Evolutionary conservation across 176 grass and related monocot genomes (phyloP), one percentile per base, ranked within the genome.

Genomic region (Hsuehochloa calcarea): DNA sequence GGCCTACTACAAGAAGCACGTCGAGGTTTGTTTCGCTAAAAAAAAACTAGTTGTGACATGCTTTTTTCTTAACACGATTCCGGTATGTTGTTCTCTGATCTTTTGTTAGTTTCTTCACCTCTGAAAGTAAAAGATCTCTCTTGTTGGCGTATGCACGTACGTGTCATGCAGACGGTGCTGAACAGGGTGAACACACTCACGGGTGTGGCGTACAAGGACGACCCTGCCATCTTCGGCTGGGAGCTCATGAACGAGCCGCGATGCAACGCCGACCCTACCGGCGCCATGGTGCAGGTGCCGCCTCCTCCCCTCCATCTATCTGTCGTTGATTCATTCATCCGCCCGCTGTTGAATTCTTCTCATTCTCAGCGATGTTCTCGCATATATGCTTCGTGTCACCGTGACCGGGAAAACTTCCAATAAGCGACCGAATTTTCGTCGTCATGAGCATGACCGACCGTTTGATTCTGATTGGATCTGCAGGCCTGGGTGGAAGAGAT

Each of bases 221-320:
- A 98, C 80, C 85, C 93, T 3, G 70, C 93, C 58, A 95, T 98
- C 85, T 69, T 98, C 39, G 89, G 79, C 8, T 98, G 95, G 95
- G 95, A 98, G 83, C 89, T 98, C 39, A 95, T 98, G 56, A 98
- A 98, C 86, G 95, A 98, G 83, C 93, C 95, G 0, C 78, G 89
- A 0, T 98, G 95, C 74, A 43, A 74, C 39, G 50, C 72, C 54
- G 95, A 98, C 3, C 69, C 60, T 12, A 90, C 93, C 1, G 95
- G 95, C 51, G 74, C 67, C 77, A 49, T 76, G 64, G 78, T 92
- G 26, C 83, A 88, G 60, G 90, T 90, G 10, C 44, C 0, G 15
- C 40, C 10, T 10, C 44, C 44, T 3, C 10, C 5, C 1, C 43
- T 11, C 43, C 44, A 45, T 45, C 10, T 45, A 45, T 11, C 10